Evolutionary conservation across 352 stramenopile genomes (phyloP), one percentile per base, ranked within the genome.

Genomic region (Globisporangium mamillatum): DNA sequence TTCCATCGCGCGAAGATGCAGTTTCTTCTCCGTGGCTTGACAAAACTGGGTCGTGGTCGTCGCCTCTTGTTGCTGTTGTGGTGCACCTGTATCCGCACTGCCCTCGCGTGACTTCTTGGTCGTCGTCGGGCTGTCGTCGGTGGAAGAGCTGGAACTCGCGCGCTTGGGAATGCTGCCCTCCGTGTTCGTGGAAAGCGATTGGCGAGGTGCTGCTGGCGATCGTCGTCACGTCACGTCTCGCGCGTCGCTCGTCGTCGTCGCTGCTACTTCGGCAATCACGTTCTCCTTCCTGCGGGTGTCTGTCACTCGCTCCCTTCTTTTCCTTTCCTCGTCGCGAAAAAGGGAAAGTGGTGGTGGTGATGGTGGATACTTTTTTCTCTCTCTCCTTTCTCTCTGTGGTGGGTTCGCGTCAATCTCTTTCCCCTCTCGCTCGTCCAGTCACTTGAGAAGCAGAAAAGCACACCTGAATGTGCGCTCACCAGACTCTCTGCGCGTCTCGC

Each of bases 1-100:
- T 25, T 89, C 81, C 81, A 89, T 89, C 24, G 78, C 79, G 50
- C 76, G 81, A 32, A 75, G 70, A 70, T 88, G 81, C 56, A 88
- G 76, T 70, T 89, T 89, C 75, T 89, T 88, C 70, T 89, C 70
- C 64, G 75, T 61, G 54, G 22, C 55, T 25, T 63, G 38, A 44
- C 55, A 69, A 62, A 64, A 56, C 18, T 56, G 44, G 22, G 63
- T 62, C 16, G 34, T 32, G 9, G 55, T 44, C 24, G 54, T 60
- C 64, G 64, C 53, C 16, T 46, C 24, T 81, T 46, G 55, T 52
- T 57, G 48, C 29, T 48, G 29, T 61, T 46, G 55, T 60, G 55
- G 29, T 36, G 60, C 25, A 52, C 52, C 25, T 29, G 53, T 52
- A 22, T 64, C 57, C 29, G 55, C 32, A 55, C 59, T 66, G 50